Evolutionary conservation across 139 green algal genomes (phyloP).

Genomic region (Diplosphaera chodatii): DNA sequence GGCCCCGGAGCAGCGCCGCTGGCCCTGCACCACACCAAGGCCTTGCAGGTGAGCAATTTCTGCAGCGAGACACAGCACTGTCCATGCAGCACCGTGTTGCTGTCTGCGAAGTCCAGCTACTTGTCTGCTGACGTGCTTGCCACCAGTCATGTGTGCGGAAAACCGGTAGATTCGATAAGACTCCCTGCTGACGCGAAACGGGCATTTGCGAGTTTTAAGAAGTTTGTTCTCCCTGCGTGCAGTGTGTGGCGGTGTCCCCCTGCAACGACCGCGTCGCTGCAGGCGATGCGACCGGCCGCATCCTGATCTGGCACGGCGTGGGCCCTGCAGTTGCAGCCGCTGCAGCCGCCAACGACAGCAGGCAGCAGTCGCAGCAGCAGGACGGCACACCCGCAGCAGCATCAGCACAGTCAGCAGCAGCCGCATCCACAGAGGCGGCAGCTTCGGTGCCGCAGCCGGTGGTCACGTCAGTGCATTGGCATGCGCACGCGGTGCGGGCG

Average conservation of each 20-base stretch:
- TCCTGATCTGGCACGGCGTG: conserved; percentile 69
- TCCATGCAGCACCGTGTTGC: no score
- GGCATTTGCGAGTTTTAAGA: no score
- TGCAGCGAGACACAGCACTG: no score
- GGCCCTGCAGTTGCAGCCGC: conserved; percentile 13
- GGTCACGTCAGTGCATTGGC: conserved; percentile 78
- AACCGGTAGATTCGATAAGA: no score
- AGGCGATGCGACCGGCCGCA: conserved; percentile 68
- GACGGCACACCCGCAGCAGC: no score
- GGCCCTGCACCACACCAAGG: conserved; percentile 61
- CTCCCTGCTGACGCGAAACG: no score
- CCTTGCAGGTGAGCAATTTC: conserved; percentile 58
- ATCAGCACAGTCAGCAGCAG: not conserved
- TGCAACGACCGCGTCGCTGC: conserved; percentile 53
- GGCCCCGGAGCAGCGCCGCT: conserved; percentile 38
- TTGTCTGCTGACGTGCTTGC: no score
- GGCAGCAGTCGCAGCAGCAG: no score
- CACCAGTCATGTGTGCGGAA: no score
- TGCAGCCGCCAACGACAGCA: not conserved
- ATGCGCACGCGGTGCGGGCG: conserved; percentile 58
- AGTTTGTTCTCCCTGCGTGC: no score
- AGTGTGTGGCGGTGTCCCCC: conserved; percentile 59
- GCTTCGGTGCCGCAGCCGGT: not conserved
- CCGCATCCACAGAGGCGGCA: not conserved
- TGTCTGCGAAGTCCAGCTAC: no score